These are phyloP conservation scores for Melanomma pulvis-pyrius DNA, from an alignment of 495 filamentous ascomycete genomes.

Conservation along the genomic window DNA sequence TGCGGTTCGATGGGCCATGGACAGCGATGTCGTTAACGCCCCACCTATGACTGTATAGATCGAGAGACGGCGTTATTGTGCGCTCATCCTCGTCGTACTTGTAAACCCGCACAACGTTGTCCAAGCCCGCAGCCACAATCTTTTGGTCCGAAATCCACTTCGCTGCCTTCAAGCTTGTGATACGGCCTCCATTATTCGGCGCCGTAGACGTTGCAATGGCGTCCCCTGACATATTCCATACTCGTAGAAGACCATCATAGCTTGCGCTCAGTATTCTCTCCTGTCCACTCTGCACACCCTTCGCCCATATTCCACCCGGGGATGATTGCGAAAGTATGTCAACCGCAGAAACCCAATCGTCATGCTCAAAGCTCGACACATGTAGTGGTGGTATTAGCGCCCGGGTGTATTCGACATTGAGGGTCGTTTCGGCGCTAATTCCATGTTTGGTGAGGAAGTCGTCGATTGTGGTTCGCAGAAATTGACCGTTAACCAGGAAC, in stretches of 20 bases:
- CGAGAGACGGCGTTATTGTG: constrained; percentile 70
- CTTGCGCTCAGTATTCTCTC: constrained; percentile 82
- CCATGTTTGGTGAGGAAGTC: constrained; percentile 85
- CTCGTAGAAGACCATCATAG: constrained; percentile 82
- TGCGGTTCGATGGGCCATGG: constrained; percentile 70
- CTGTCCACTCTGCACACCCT: constrained; percentile 53
- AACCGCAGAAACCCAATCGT: constrained; percentile 95
- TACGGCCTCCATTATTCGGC: constrained; percentile 68
- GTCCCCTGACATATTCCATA: constrained; percentile 87
- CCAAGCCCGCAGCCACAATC: constrained; percentile 78
- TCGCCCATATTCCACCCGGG: constrained; percentile 59
- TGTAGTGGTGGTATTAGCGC: constrained; percentile 85
- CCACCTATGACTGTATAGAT: constrained; percentile 82
- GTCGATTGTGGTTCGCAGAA: constrained; percentile 84
- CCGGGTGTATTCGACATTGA: constrained; percentile 90
- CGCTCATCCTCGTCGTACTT: constrained; percentile 66
- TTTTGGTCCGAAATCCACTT: constrained; percentile 76
- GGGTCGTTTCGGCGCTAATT: constrained; percentile 79
- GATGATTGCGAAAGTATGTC: constrained; percentile 75
- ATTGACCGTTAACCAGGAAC: constrained; percentile 89
- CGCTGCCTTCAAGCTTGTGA: constrained; percentile 72
- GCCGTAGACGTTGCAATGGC: constrained; percentile 70
- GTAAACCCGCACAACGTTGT: constrained; percentile 84
- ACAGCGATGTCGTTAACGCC: constrained; percentile 76
- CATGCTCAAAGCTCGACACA: constrained; percentile 87